Base-by-base conservation (phyloP, 805 yeast species). In the Metschnikowia drakensbergensis region DNA sequence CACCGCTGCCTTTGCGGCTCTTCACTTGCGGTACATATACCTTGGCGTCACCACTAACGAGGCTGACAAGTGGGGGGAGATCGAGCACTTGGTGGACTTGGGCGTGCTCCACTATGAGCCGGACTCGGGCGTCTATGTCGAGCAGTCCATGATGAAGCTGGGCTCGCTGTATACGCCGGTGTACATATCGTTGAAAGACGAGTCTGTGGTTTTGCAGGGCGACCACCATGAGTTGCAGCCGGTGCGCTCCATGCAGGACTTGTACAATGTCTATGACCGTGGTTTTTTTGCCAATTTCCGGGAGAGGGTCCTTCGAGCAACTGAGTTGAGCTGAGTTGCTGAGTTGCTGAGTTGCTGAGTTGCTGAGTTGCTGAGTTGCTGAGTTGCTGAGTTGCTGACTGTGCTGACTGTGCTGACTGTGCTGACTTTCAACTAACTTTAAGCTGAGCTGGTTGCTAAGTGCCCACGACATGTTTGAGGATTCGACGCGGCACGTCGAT, bases 11-110 rank as follows among this genome's bases (percentile, higher is more conserved):
- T 78, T 78, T 57, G 38, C 76, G 0, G 64, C 77, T 26, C 48
- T 50, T 41, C 39, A 48, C 44, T 35, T 81, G 26, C 59, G 72
- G 30, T 73, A 79, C 53, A 67, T 86, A 2, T 75, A 73, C 53
- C 71, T 77, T 37, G 96, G 96, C 0, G 82, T 82, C 62, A 86
- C 94, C 9, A 84, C 91, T 3, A 85, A 84, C 58, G 96, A 87
- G 63, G 68, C 78, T 13, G 81, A 73, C 44, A 87, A 87, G 59
- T 87, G 95, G 95, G 77, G 69, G 17, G 80, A 74, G 3, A 72
- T 87, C 10, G 82, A 82, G 47, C 46, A 55, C 34, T 50, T 57
- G 52, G 54, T 57, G 5, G 25, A 39, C 22, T 35, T 54, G 30
- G 58, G 58, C 6, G 45, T 40, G 22, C 57, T 57, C 27, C 53